Base-by-base conservation (phyloP, 768 basidiomycete species). In the Russula sp. region DNA sequence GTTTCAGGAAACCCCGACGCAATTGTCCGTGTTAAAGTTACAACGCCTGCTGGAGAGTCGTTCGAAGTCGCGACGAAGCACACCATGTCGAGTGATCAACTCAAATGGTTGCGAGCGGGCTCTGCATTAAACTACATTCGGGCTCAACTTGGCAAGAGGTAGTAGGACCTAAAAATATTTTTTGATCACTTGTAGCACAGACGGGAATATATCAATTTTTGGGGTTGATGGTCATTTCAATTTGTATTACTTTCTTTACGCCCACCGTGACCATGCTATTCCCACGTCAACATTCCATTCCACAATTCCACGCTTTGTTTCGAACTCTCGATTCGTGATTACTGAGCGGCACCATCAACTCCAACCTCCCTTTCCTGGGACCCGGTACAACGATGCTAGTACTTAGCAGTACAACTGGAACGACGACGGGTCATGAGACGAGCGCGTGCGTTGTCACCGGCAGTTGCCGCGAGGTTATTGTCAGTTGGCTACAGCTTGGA, bases 101-200 rank as follows among this genome's bases (percentile, higher is more conserved):
- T 96, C 51, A 88, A 89, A 65, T 98, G 96, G 96, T 78, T 99
- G 62, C 78, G 80, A 59, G 87, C 89, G 26, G 96, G 96, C 3
- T 92, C 89, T 36, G 96, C 95, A 1, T 73, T 99, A 69, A 99
- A 98, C 74, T 77, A 87, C 75, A 98, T 98, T 67, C 85, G 89
- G 36, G 49, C 54, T 49, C 54, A 57, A 48, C 61, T 62, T n/a
- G 44, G 34, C 11, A 55, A 26, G 42, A 55, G 18, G 14, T 48
- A 56, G 46, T 46, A 14, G 28, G 6, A 16, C 16, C 4, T 26
- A n/a, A 8, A 6, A 26, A 22, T 48, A 48, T 10, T 46, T 46
- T 30, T 24, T n/a, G 3, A 50, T 5, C 7, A 16, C 24, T 18
- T 18, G 34, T 36, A 36, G 36, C 36, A 34, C 34, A 36, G 36